These are phyloP conservation scores for Geotrichum citri-aurantii DNA, from an alignment of 1,139 yeast genomes.

Conservation along the genomic window DNA sequence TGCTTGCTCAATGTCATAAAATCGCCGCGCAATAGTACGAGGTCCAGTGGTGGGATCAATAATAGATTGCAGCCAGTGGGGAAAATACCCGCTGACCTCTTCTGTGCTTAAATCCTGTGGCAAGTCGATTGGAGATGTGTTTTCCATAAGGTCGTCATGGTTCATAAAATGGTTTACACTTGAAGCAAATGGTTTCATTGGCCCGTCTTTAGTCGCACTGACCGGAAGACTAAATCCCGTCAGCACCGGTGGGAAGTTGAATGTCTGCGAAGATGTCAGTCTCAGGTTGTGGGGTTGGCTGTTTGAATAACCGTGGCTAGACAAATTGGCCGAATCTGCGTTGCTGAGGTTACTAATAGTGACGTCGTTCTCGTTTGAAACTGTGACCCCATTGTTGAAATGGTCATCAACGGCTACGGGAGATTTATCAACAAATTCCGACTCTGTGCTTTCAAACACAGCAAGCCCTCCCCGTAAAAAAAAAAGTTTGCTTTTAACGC, in stretches of 20 bases:
- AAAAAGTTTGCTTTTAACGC: slow-evolving; percentile 20
- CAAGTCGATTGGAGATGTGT: slow-evolving; percentile 13
- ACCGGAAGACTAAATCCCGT: slow-evolving; percentile 28
- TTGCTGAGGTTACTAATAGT: neutral
- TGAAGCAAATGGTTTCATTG: slow-evolving; percentile 7
- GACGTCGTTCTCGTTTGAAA: neutral
- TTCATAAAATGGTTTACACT: slow-evolving; percentile 17
- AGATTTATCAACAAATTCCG: slow-evolving; percentile 25
- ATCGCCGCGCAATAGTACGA: slow-evolving; percentile 34
- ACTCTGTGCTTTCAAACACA: slow-evolving; percentile 30
- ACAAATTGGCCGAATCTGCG: neutral
- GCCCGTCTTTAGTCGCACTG: slow-evolving; percentile 10
- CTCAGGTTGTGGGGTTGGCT: slow-evolving; percentile 8
- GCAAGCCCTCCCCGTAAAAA: slow-evolving; percentile 35
- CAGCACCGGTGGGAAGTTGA: slow-evolving; percentile 22
- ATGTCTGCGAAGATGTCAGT: slow-evolving; percentile 4
- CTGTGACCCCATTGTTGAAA: neutral
- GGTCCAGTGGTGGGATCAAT: slow-evolving; percentile 30
- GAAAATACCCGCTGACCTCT: slow-evolving; percentile 24
- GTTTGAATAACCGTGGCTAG: slow-evolving; percentile 18
- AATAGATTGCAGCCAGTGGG: slow-evolving; percentile 35
- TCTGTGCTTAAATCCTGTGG: slow-evolving; percentile 15
- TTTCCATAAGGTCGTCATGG: slow-evolving; percentile 19
- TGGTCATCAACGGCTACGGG: neutral
- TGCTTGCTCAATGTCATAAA: slow-evolving; percentile 35